Conservation (phyloP, 129 eudicot genomes). For the Tagetes erecta region DNA sequence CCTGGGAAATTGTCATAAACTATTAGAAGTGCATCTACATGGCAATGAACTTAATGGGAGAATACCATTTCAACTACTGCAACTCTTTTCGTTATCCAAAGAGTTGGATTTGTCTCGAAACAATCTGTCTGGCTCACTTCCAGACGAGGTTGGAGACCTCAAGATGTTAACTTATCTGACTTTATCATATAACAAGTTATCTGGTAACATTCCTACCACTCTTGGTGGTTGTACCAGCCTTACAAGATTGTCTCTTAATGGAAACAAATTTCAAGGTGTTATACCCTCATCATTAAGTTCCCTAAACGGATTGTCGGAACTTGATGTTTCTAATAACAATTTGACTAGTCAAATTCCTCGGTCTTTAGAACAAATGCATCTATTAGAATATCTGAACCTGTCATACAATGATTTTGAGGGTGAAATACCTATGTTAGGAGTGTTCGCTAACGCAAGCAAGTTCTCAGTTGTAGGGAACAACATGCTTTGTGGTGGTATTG, state of each 20-base stretch:
- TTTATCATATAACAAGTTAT: slow-evolving; percentile 10
- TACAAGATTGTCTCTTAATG: neutral
- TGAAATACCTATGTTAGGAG: slow-evolving; percentile 12
- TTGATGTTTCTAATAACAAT: slow-evolving; percentile 17
- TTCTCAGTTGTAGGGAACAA: neutral
- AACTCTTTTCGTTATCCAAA: slow-evolving; percentile 14
- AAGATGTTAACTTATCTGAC: neutral
- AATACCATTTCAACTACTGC: slow-evolving; percentile 17
- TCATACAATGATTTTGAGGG: slow-evolving; percentile 21
- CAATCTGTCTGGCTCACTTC: slow-evolving; percentile 12
- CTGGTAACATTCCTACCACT: slow-evolving; percentile 13
- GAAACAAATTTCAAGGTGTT: slow-evolving; percentile 6
- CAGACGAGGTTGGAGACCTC: slow-evolving; percentile 16
- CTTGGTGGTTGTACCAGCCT: slow-evolving; percentile 9
- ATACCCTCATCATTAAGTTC: slow-evolving; percentile 21
- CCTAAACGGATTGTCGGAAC: neutral
- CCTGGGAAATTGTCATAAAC: neutral
- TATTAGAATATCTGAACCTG: neutral
- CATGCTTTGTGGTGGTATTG: slow-evolving; percentile 19
- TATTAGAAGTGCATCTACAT: neutral
- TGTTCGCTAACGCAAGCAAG: slow-evolving; percentile 1
- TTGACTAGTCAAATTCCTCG: slow-evolving; percentile 11
- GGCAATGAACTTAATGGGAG: slow-evolving; percentile 6
- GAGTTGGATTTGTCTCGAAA: slow-evolving; percentile 10
- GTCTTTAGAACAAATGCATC: neutral